These are phyloP conservation scores for Arctostaphylos glauca DNA, from an alignment of 148 eudicot genomes.

Conservation along the genomic window DNA sequence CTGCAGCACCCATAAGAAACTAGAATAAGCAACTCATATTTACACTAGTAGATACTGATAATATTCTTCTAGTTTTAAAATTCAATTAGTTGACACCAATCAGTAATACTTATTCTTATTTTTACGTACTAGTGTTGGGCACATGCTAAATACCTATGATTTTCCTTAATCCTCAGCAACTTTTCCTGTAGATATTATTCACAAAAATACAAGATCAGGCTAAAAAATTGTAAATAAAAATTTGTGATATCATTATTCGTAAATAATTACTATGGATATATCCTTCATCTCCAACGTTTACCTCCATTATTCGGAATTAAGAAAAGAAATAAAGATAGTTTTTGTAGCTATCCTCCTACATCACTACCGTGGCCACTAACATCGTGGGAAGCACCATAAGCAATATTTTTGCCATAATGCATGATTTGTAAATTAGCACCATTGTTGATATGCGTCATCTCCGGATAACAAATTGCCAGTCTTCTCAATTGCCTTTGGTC, in stretches of 20 bases:
- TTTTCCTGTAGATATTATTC: not conserved
- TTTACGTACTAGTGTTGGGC: not conserved
- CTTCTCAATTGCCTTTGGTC: not conserved
- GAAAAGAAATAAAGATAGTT: not conserved
- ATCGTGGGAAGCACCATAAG: not conserved
- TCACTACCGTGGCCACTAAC: not conserved
- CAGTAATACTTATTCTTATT: not conserved
- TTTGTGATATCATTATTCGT: not conserved
- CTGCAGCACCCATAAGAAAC: not conserved
- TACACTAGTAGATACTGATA: not conserved
- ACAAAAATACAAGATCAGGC: not conserved
- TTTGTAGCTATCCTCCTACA: not conserved
- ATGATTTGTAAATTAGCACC: not conserved
- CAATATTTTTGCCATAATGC: not conserved
- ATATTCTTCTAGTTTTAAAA: not conserved
- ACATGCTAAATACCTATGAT: not conserved
- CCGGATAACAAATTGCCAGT: not conserved
- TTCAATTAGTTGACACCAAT: not conserved
- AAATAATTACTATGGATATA: not conserved
- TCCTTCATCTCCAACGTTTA: not conserved
- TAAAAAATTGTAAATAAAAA: not conserved
- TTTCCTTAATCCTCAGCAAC: not conserved
- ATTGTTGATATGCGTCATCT: not conserved
- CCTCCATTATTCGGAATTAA: not conserved
- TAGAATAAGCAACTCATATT: not conserved